These are phyloP conservation scores for Phoenix dactylifera DNA, from an alignment of 176 grass and related monocot genomes.

Conservation along the genomic window DNA sequence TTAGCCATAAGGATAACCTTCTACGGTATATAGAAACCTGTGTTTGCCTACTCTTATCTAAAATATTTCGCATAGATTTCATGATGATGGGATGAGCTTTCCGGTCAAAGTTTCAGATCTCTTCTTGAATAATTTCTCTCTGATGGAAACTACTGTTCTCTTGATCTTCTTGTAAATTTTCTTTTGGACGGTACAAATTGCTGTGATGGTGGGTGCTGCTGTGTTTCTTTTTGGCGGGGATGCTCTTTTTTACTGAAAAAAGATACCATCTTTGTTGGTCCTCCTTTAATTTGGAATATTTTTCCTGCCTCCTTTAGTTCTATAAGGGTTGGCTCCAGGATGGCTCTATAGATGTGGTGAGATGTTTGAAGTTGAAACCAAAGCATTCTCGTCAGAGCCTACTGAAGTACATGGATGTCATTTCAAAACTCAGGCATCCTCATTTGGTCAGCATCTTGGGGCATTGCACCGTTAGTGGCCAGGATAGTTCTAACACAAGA, in stretches of 20 bases:
- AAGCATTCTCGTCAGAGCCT: slow-evolving; percentile 52
- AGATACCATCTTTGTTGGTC: slow-evolving; percentile 2
- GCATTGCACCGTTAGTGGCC: slow-evolving; percentile 61
- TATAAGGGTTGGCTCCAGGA: slow-evolving; percentile 40
- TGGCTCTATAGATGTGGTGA: slow-evolving; percentile 48
- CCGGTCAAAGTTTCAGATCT: too few relatives aligned
- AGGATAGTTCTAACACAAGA: slow-evolving; percentile 35
- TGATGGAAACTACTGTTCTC: too few relatives aligned
- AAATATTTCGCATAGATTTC: too few relatives aligned
- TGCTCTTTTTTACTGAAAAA: not conserved
- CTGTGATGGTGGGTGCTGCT: too few relatives aligned
- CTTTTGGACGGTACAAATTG: too few relatives aligned
- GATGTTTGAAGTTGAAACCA: slow-evolving; percentile 43
- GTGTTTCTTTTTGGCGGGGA: too few relatives aligned
- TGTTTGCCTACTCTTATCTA: too few relatives aligned
- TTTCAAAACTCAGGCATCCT: slow-evolving; percentile 65
- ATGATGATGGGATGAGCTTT: too few relatives aligned
- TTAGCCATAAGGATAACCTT: too few relatives aligned
- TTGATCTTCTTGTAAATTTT: too few relatives aligned
- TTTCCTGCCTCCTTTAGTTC: slow-evolving; percentile 5
- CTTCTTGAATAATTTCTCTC: too few relatives aligned
- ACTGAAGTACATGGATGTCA: slow-evolving; percentile 61
- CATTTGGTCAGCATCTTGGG: slow-evolving; percentile 76
- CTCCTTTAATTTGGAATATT: slow-evolving; percentile 7
- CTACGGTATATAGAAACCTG: too few relatives aligned